Evolutionary conservation across 2,329 filamentous ascomycete species (phyloP).

Genomic region (Diaporthe ilicicola): DNA sequence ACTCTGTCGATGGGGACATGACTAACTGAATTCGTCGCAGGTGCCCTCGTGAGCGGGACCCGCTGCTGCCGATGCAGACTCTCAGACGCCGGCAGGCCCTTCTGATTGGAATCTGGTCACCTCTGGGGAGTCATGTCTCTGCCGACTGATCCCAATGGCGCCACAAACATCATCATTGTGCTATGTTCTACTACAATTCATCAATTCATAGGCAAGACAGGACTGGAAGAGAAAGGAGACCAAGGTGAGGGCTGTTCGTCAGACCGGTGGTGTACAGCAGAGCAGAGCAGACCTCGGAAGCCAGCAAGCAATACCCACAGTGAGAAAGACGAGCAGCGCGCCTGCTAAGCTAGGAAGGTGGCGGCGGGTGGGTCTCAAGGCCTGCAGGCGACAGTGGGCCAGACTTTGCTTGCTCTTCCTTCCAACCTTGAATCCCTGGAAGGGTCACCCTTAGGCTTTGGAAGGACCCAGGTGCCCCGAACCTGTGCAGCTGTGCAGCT

Average conservation of each 20-base stretch:
- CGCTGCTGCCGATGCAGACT: neutral
- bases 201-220: neutral
- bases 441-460: neutral
- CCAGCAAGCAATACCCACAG: neutral
- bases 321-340: neutral
- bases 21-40: neutral
- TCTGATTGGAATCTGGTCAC: constrained; percentile 1
- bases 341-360: neutral
- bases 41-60: neutral
- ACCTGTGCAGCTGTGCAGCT: too few relatives aligned
- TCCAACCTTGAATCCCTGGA: neutral
- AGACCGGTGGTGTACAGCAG: neutral
- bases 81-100: neutral
- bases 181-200: neutral
- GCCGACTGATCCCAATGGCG: neutral
- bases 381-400: neutral
- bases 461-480: neutral
- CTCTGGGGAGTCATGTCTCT: neutral
- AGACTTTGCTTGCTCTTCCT: neutral
- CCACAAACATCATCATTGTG: neutral
- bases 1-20: neutral
- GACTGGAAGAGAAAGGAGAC: neutral
- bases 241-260: neutral
- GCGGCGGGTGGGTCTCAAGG: neutral
- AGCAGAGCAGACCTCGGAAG: neutral